Evolutionary conservation across 164 flowering plant genomes (phyloP), one percentile per base, ranked within the genome.

Genomic region (Piper longum): DNA sequence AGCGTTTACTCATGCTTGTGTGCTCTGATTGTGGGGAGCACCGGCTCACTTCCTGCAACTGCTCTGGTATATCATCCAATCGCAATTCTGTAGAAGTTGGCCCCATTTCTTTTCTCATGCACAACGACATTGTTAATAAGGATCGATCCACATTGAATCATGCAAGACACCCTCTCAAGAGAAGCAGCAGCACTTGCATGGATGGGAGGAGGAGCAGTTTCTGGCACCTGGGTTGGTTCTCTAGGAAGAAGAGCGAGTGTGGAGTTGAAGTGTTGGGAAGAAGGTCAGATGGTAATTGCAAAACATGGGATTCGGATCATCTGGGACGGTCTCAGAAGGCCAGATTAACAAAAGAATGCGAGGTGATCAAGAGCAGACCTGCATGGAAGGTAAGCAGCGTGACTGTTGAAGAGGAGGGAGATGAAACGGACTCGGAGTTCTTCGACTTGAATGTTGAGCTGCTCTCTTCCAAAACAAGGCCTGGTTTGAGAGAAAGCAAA

Each of bases 21-120:
- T 90, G 97, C 71, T 74, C 91, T 2, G 88, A 84, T 48, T 87
- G 95, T 65, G 97, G 95, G 4, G 95, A 90, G 69, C 95, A 81
- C 64, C 72, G 95, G 1, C 81, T 84, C 62, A 85, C 97, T 18
- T 87, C 90, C 0, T 89, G 95, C 64, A 85, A 91, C 36, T 89
- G 93, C 78, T 60, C 62, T 4, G 90, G 79, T 43, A 65, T 75
- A 67, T 81, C 36, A 26, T 26, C 88, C 44, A 59, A 75, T 64
- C 62, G 62, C 11, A 79, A 75, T 64, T 82, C 85, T n/a, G 78
- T 75, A 13, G 93, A 86, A n/a, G 80, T 83, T 0, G 96, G 91
- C 3, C 68, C 95, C 5, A 78, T 87, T 64, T 90, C 97, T 12
- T 87, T 85, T 69, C 72, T 87, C 66, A 75, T 87, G 5, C 90